Evolutionary conservation across 1,284 basidiomycete species (phyloP).

Genomic region (Rhodofomes roseus): DNA sequence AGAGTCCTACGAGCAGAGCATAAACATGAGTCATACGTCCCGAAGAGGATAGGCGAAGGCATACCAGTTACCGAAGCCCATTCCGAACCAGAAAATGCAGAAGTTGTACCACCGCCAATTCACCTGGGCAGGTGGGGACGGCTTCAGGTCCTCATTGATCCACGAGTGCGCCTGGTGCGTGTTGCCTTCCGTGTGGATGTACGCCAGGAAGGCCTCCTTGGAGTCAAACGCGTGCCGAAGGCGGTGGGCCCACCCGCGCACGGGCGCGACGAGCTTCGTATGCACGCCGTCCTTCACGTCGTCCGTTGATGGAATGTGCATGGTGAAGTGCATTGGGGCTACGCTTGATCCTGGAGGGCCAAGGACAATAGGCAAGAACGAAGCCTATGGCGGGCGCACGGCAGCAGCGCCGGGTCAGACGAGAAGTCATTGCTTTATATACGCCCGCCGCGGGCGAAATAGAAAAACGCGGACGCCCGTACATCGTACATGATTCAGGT

Average conservation of each 20-base stretch:
- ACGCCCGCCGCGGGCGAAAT: neutral
- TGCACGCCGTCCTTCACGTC: neutral
- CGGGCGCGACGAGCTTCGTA: conserved; percentile 2
- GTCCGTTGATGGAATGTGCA: neutral
- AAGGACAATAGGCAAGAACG: neutral
- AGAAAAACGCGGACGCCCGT: neutral
- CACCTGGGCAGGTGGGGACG: conserved; percentile 19
- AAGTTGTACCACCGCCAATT: conserved; percentile 24
- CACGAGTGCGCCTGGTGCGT: conserved; percentile 15
- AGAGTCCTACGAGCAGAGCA: conserved; percentile 13
- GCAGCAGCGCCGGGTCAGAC: neutral
- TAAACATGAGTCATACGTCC: neutral
- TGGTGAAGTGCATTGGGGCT: neutral
- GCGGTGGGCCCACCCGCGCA: conserved; percentile 13
- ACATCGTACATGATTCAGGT: neutral
- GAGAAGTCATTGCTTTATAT: neutral
- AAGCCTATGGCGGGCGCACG: neutral
- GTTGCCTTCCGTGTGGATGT: conserved; percentile 20
- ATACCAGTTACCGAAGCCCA: conserved; percentile 24
- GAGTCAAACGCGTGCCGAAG: conserved; percentile 14
- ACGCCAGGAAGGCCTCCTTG: conserved; percentile 15
- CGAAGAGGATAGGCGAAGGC: neutral
- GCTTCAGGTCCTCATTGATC: conserved; percentile 22
- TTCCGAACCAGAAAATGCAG: conserved; percentile 23
- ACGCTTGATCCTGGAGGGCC: neutral